These are phyloP conservation scores for Cystofilobasidium capitatum DNA, from an alignment of 768 basidiomycete genomes.

Conservation along the genomic window DNA sequence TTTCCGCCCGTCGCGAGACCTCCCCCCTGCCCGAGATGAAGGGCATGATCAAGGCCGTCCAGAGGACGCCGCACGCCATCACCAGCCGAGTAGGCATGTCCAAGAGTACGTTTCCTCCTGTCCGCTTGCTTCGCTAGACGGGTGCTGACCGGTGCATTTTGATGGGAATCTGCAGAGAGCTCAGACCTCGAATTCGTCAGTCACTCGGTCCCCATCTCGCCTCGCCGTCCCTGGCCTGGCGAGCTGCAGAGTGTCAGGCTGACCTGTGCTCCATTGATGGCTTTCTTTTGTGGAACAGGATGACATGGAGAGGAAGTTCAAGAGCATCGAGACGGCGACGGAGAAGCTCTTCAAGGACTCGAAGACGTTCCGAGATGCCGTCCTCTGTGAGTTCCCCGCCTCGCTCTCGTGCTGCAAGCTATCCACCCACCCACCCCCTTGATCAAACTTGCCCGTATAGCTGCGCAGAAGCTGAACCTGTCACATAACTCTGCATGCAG, in stretches of 20 bases:
- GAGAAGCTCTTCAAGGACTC: conserved; percentile 91
- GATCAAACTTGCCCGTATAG: conserved; percentile 3
- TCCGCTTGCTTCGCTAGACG: conserved; percentile 5
- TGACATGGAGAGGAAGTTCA: conserved; percentile 56
- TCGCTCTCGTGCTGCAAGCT: conserved; percentile 4
- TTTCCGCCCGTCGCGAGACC: no score
- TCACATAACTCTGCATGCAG: conserved; percentile 50
- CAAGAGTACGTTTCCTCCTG: conserved; percentile 58
- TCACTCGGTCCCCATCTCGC: not conserved
- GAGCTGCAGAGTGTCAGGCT: not conserved
- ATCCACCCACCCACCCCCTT: not conserved
- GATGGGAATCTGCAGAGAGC: not conserved
- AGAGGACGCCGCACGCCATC: conserved; percentile 81
- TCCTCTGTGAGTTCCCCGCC: conserved; percentile 50
- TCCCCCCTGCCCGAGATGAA: no score
- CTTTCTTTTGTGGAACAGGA: conserved; percentile 4
- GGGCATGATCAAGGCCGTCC: conserved; percentile 13
- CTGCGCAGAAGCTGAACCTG: conserved; percentile 31
- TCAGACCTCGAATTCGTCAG: conserved; percentile 12
- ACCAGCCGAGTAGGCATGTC: conserved; percentile 80
- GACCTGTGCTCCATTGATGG: not conserved
- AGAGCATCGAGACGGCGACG: conserved; percentile 62
- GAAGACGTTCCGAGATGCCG: conserved; percentile 72
- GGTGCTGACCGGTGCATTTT: conserved; percentile 11
- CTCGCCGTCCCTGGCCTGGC: not conserved